Percentiles rank a stretch among this genome's conserved stretches.
Conservation (phyloP, 305 asterid species). For the Ajuga reptans region DNA sequence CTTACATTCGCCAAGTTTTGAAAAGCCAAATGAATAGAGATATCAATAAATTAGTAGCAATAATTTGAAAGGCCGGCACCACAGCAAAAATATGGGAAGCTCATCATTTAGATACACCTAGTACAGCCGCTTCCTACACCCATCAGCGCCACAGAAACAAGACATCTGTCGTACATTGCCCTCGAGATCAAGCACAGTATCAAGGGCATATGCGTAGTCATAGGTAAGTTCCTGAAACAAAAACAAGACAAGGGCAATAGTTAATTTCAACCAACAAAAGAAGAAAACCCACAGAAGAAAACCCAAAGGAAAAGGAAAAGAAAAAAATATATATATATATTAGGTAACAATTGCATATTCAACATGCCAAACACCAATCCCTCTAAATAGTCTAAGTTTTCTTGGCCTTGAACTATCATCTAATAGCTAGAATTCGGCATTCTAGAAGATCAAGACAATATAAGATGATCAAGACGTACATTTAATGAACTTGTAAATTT, state of each 20-base stretch:
- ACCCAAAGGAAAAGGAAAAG: too few species aligned
- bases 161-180: slow-evolving; percentile 45
- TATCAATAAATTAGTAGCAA: background rate
- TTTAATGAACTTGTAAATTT: too few species aligned
- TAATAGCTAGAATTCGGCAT: too few species aligned
- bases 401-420: too few species aligned
- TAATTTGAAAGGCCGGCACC: background rate
- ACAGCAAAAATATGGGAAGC: background rate
- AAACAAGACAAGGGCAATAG: too few species aligned
- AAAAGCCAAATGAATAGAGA: background rate
- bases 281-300: too few species aligned
- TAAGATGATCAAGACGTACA: background rate
- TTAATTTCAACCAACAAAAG: too few species aligned
- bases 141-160: slow-evolving; percentile 69
- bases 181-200: slow-evolving; percentile 65
- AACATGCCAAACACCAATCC: background rate
- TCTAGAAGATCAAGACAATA: too few species aligned
- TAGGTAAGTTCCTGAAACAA: slow-evolving; percentile 60
- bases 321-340: too few species aligned
- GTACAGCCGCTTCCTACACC: slow-evolving; percentile 58
- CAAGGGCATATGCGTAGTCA: slow-evolving; percentile 71
- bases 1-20: background rate
- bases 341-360: background rate
- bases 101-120: slow-evolving; percentile 17
- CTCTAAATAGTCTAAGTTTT: background rate